Evolutionary conservation across 257 asterid genomes (phyloP).

Genomic region (Jaltomata sinuosa): DNA sequence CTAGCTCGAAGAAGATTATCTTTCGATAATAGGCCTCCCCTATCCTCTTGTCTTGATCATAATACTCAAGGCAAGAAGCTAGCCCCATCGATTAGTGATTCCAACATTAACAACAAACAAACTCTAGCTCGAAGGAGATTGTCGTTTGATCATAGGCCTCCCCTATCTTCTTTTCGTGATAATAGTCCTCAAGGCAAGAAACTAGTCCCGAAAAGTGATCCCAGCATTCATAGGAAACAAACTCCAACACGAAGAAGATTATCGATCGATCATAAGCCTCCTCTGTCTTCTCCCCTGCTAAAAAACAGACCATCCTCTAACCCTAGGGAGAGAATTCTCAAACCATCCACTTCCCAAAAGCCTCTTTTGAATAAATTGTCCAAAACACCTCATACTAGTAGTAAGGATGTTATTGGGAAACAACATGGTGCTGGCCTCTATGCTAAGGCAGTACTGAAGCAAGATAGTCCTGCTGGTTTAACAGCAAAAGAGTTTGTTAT

Average conservation of each 20-base stretch:
- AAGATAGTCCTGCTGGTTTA: neutral
- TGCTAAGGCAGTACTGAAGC: conserved; percentile 21
- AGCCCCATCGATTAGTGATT: neutral
- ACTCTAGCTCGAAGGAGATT: conserved; percentile 25
- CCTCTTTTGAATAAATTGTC: conserved; percentile 13
- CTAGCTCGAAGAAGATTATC: conserved; percentile 35
- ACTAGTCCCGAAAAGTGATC: neutral
- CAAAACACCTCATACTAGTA: conserved; percentile 1
- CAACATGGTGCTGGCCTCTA: conserved; percentile 1
- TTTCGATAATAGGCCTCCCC: conserved; percentile 33
- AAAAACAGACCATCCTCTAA: conserved; percentile 29
- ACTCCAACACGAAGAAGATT: conserved; percentile 24
- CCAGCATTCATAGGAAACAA: conserved; percentile 1
- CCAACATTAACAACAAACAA: neutral
- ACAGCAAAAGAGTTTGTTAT: conserved; percentile 2
- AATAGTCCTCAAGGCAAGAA: conserved; percentile 18
- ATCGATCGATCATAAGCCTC: conserved; percentile 46
- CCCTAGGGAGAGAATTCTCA: conserved; percentile 14
- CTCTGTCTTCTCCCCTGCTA: conserved; percentile 21
- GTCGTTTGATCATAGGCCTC: conserved; percentile 44
- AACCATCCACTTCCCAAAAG: conserved; percentile 11
- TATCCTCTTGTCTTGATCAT: conserved; percentile 12
- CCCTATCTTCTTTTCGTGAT: conserved; percentile 16
- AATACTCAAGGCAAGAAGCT: conserved; percentile 20
- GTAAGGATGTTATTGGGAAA: conserved; percentile 26